These are phyloP conservation scores for Fonsecaea nubica DNA, from an alignment of 2,329 filamentous ascomycete genomes.

Conservation along the genomic window DNA sequence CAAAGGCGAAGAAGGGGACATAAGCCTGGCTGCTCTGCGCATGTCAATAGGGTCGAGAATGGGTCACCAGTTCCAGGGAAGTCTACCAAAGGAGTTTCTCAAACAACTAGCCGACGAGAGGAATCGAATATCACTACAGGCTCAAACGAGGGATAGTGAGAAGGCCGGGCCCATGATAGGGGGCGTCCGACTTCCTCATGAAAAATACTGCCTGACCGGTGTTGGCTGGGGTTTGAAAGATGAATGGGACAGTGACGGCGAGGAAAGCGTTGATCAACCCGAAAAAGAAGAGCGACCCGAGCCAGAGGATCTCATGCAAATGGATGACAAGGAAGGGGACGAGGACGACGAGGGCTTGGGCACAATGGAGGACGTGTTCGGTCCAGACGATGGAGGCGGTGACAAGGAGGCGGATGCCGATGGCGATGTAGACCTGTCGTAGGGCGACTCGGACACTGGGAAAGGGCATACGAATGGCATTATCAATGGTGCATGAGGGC, in stretches of 20 bases:
- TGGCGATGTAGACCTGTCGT: constrained; percentile 46
- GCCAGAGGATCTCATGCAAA: constrained; percentile 38
- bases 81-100: constrained; percentile 67
- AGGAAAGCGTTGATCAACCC: constrained; percentile 48
- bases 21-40: constrained; percentile 64
- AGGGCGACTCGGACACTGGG: background rate
- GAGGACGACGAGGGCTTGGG: constrained; percentile 41
- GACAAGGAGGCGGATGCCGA: constrained; percentile 50
- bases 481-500: constrained; percentile 3
- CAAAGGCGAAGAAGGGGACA: constrained; percentile 54
- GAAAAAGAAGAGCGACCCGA: constrained; percentile 35
- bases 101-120: constrained; percentile 63
- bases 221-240: constrained; percentile 63
- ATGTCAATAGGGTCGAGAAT: constrained; percentile 66
- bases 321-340: constrained; percentile 42
- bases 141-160: constrained; percentile 42
- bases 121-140: constrained; percentile 63
- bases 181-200: constrained; percentile 66
- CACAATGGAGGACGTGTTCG: constrained; percentile 44
- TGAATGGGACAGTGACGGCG: constrained; percentile 64
- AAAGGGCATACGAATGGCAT: background rate
- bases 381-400: constrained; percentile 45
- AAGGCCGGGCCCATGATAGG: constrained; percentile 50
- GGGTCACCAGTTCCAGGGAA: constrained; percentile 63
- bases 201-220: constrained; percentile 67